Conservation (phyloP, 192 early-diverging fungal species). For the Dimargaris xerosporica region DNA sequence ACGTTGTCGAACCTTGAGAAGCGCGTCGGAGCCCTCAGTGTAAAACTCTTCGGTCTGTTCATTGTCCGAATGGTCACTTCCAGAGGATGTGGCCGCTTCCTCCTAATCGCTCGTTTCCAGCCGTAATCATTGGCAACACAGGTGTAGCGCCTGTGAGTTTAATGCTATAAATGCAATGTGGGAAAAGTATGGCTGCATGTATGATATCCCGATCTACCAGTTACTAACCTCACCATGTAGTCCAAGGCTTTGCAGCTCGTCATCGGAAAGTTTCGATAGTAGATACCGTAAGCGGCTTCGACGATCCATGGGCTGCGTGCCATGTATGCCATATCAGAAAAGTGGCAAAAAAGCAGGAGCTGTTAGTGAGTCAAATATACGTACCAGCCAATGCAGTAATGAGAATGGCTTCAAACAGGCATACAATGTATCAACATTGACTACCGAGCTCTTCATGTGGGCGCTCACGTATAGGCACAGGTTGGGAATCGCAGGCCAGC, state of each 20-base stretch:
- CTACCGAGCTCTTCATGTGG: too few relatives aligned
- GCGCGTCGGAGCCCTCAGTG: constrained; percentile 56
- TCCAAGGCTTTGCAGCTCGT: constrained; percentile 21
- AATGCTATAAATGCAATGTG: too few relatives aligned
- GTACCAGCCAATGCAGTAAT: too few relatives aligned
- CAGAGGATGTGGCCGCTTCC: constrained; percentile 33
- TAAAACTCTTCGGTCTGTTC: constrained; percentile 63
- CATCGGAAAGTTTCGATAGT: constrained; percentile 38
- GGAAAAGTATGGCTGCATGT: too few relatives aligned
- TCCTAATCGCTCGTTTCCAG: constrained; percentile 13
- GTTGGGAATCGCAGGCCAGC: constrained; percentile 13
- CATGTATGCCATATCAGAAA: too few relatives aligned
- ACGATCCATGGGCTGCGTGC: constrained; percentile 48
- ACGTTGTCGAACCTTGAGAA: constrained; percentile 48
- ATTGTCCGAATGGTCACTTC: constrained; percentile 29
- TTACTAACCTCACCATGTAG: constrained; percentile 11
- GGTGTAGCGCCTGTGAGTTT: too few relatives aligned
- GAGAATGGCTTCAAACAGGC: too few relatives aligned
- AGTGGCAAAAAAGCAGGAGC: too few relatives aligned
- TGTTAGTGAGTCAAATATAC: too few relatives aligned
- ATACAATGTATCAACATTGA: too few relatives aligned
- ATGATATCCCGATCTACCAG: too few relatives aligned
- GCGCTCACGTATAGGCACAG: not conserved
- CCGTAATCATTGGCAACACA: too few relatives aligned
- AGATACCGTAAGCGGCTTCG: constrained; percentile 64